Conservation (phyloP, 768 basidiomycete genomes). For the Mrakia blollopis region DNA sequence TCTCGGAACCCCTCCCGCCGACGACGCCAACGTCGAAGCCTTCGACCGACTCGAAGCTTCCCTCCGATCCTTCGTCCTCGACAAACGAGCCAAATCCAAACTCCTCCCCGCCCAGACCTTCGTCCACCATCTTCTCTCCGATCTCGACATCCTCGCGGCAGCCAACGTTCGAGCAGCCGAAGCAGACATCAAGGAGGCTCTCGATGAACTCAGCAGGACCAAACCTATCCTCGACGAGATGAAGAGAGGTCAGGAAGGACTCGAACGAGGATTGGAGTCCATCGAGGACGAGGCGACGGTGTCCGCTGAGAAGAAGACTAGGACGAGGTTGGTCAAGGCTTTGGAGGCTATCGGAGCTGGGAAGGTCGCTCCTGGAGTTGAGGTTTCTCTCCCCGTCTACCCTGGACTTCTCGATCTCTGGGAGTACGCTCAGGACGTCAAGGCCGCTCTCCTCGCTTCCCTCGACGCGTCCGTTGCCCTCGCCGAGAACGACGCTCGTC, state of each 20-base stretch:
- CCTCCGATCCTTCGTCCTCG: constrained; percentile 87
- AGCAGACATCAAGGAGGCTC: constrained; percentile 66
- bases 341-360: constrained; percentile 74
- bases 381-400: constrained; percentile 60
- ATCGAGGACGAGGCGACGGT: constrained; percentile 70
- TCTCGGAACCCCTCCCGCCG: constrained; percentile 27
- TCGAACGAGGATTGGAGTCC: constrained; percentile 72
- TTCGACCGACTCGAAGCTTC: constrained; percentile 87
- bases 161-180: constrained; percentile 85
- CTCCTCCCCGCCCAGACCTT: constrained; percentile 89
- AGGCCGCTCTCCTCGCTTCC: constrained; percentile 67
- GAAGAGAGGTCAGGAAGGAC: constrained; percentile 61
- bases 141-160: constrained; percentile 78
- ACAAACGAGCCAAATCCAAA: constrained; percentile 94
- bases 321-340: constrained; percentile 58
- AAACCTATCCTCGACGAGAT: constrained; percentile 86
- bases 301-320: constrained; percentile 55
- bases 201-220: constrained; percentile 59
- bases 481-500: constrained; percentile 77
- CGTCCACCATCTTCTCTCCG: constrained; percentile 78
- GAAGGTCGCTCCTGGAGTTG: constrained; percentile 50
- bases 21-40: constrained; percentile 45
- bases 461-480: constrained; percentile 71
- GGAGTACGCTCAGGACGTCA: constrained; percentile 80
- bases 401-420: constrained; percentile 75